A percentile compares a stretch with the other conserved stretches of the same genome.
phyloP scores from a whole-genome alignment of 2,329 filamentous ascomycete genomes.

The Leptosphaerulina australis region DNA sequence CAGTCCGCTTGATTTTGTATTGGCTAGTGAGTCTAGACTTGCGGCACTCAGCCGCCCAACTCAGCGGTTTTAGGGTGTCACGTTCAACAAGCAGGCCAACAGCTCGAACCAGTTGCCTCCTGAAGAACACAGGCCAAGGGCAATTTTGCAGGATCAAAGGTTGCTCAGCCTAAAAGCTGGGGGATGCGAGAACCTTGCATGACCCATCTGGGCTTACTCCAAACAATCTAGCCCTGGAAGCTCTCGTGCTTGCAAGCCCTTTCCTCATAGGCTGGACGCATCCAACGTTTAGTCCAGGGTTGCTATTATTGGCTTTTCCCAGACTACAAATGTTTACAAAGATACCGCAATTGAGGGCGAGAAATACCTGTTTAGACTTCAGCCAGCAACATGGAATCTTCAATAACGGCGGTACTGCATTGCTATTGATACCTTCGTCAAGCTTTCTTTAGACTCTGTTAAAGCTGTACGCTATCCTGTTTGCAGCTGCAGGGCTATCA shows the following conservation, averaged over 20 bases:
- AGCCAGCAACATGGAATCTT: background rate
- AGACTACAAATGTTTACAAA: background rate
- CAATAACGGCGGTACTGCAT: background rate
- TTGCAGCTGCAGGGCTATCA: constrained; percentile 11
- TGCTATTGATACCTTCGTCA: background rate
- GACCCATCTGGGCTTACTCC: constrained; percentile 11
- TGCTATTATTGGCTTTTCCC: constrained; percentile 4
- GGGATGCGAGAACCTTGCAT: constrained; percentile 17
- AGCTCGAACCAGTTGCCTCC: too few relatives aligned
- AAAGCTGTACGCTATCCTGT: constrained; percentile 5
- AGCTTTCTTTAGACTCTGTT: background rate
- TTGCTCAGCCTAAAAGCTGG: constrained; percentile 12
- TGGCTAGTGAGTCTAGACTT: constrained; percentile 1
- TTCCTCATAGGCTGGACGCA: constrained; percentile 23
- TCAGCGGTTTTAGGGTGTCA: too few relatives aligned
- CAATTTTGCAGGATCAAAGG: constrained; percentile 1
- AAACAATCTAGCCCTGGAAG: constrained; percentile 20
- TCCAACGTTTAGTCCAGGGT: background rate
- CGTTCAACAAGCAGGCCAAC: background rate
- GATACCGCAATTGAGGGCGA: constrained; percentile 5
- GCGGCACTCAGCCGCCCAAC: background rate
- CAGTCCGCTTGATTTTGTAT: background rate
- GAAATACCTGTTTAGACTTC: background rate
- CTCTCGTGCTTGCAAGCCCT: constrained; percentile 20
- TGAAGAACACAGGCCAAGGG: background rate